phyloP scores from a whole-genome alignment of 2,329 filamentous ascomycete genomes.

The Leptoxyphium fumago region DNA sequence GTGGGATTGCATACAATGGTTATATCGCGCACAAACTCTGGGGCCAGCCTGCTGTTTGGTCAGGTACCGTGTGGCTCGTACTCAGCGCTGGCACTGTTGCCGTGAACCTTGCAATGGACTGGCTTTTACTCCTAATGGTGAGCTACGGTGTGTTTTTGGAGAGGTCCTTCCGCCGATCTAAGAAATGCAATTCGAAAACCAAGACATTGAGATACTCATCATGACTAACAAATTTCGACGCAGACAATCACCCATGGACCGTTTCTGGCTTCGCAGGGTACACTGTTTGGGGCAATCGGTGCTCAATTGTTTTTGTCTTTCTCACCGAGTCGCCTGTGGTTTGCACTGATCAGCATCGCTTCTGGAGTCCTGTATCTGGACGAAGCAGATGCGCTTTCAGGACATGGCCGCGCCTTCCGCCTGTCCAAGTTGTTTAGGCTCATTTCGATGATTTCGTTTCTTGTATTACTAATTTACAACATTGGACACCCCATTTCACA shows the following conservation, averaged over 20 bases:
- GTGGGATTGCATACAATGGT: constrained; percentile 12
- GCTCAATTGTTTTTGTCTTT: constrained; percentile 15
- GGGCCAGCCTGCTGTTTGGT: constrained; percentile 9
- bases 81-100: constrained; percentile 10
- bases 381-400: constrained; percentile 12
- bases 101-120: constrained; percentile 11
- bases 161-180: neutral
- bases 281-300: constrained; percentile 14
- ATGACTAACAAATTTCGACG: neutral
- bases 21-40: constrained; percentile 10
- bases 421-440: constrained; percentile 23
- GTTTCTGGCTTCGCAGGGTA: constrained; percentile 13
- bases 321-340: constrained; percentile 17
- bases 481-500: constrained; percentile 12
- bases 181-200: neutral
- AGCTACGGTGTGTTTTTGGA: constrained; percentile 2
- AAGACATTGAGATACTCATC: neutral
- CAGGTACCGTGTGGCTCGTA: constrained; percentile 9
- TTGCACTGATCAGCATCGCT: constrained; percentile 14
- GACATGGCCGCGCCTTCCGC: constrained; percentile 21
- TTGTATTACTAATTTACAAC: constrained; percentile 21
- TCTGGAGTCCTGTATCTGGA: constrained; percentile 16
- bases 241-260: constrained; percentile 15
- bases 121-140: constrained; percentile 16
- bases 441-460: constrained; percentile 21